Base-by-base conservation (phyloP, 371 early-diverging fungal genomes). In the Lichtheimia ramosa region DNA sequence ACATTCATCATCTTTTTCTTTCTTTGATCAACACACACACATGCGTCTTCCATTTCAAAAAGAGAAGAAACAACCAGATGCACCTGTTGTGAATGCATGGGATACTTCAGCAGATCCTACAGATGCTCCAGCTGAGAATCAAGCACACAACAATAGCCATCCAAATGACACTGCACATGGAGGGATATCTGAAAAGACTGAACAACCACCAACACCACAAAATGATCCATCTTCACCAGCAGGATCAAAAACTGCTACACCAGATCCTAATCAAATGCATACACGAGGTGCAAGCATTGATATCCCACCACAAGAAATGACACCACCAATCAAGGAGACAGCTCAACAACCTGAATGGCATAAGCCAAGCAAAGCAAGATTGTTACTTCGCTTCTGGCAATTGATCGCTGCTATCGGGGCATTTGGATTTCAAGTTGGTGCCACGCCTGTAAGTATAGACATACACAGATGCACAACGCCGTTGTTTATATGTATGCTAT, bases 401-500 rank as follows among this genome's bases (percentile, higher is more conserved):
- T 16, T 72, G 5, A 49, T 75, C 34, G 68, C 73, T 46, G 63
- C 68, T 20, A 58, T 72, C 16, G 70, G 70, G 20, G 68, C 70
- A 8, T 75, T 75, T 62, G 73, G 68, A n/a, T 75, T 75, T 49
- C 72, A 70, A 56, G 62, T 62, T 8, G 68, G 68, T 13, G 75
- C 73, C 20, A 51, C 59, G 21, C 68, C 75, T 5, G 75, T 75
- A 68, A 60, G 68, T 61, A 18, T 18, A 21, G 23, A 23, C 25
- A 39, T 8, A 34, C 34, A 34, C 1, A 34, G 6, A 34, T 34
- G 34, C 34, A 48, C 48, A 43, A 49, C 50, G 16, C 20, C 16
- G 7, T 21, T 20, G 15, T 48, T 48, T 21, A 50, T n/a, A 15
- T 39, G 34, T 34, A 8, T 34, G 6, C 10, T 34, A 10, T 34